These are phyloP conservation scores for Macrotyloma uniflorum DNA, from an alignment of 306 rosid genomes.

Conservation along the genomic window DNA sequence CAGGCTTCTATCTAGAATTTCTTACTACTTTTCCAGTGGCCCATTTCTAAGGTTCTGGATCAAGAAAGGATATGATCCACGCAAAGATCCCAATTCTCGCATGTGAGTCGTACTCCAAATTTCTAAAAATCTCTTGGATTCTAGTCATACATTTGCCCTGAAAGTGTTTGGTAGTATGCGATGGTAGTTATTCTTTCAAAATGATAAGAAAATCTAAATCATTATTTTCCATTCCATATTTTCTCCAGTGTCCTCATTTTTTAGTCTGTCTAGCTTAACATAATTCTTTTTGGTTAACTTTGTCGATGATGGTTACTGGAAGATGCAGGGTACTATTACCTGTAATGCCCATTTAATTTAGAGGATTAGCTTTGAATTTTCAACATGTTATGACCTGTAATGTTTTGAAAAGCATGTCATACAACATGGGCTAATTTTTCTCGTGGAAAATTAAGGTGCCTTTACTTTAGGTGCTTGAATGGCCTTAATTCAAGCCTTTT, in stretches of 20 bases:
- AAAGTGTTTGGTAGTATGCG: background rate
- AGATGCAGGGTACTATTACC: background rate
- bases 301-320: background rate
- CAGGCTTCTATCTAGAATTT: conserved; percentile 92
- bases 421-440: background rate
- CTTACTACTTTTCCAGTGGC: conserved; percentile 94
- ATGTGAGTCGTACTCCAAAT: conserved; percentile 56
- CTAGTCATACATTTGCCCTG: conserved; percentile 27
- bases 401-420: background rate
- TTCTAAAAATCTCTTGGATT: conserved; percentile 12
- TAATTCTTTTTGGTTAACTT: background rate
- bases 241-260: background rate
- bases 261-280: background rate
- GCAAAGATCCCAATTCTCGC: conserved; percentile 80
- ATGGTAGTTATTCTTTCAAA: background rate
- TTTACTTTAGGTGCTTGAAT: background rate
- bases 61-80: conserved; percentile 94
- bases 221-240: background rate
- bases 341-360: background rate
- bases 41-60: conserved; percentile 95
- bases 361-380: conserved; percentile 11
- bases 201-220: background rate
- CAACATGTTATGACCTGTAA: background rate
- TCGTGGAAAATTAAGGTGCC: background rate
- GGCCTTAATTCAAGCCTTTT: background rate